Evolutionary conservation across 805 yeast genomes (phyloP).

Genomic region (Priceomyces haplophilus): DNA sequence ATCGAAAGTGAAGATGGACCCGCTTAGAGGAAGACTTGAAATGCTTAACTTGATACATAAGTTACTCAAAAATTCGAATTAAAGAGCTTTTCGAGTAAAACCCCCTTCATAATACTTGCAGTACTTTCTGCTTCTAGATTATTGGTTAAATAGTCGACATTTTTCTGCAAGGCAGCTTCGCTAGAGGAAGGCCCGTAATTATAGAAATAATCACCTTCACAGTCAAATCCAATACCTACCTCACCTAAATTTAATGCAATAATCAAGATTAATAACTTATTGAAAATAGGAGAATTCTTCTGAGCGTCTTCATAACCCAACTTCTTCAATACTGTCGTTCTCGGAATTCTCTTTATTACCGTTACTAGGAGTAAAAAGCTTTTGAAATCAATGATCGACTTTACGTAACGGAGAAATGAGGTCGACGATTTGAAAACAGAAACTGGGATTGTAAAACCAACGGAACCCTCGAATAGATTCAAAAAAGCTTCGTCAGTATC

Average conservation of each 20-base stretch:
- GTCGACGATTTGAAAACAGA: slow-evolving; percentile 1
- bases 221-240: slow-evolving; percentile 24
- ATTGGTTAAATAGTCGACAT: slow-evolving; percentile 12
- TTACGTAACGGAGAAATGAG: slow-evolving; percentile 21
- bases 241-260: slow-evolving; percentile 27
- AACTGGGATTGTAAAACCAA: slow-evolving; percentile 20
- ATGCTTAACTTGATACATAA: slow-evolving; percentile 24
- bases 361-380: slow-evolving; percentile 28
- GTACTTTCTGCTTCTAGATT: slow-evolving; percentile 21
- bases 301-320: slow-evolving; percentile 24
- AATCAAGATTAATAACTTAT: slow-evolving; percentile 22
- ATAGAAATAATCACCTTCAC: slow-evolving; percentile 22
- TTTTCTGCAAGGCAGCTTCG: slow-evolving; percentile 2
- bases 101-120: slow-evolving; percentile 26
- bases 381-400: slow-evolving; percentile 29
- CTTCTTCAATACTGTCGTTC: slow-evolving; percentile 19
- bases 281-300: slow-evolving; percentile 10
- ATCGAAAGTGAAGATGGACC: slow-evolving; percentile 40
- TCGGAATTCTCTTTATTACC: slow-evolving; percentile 20
- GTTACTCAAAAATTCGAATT: slow-evolving; percentile 8
- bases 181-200: slow-evolving; percentile 13
- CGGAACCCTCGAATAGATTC: slow-evolving; percentile 6
- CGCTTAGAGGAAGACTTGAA: slow-evolving; percentile 47
- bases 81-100: slow-evolving; percentile 24
- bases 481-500: slow-evolving; percentile 10